Conservation (phyloP, 2,329 filamentous ascomycete species). For the Fusarium redolens region DNA sequence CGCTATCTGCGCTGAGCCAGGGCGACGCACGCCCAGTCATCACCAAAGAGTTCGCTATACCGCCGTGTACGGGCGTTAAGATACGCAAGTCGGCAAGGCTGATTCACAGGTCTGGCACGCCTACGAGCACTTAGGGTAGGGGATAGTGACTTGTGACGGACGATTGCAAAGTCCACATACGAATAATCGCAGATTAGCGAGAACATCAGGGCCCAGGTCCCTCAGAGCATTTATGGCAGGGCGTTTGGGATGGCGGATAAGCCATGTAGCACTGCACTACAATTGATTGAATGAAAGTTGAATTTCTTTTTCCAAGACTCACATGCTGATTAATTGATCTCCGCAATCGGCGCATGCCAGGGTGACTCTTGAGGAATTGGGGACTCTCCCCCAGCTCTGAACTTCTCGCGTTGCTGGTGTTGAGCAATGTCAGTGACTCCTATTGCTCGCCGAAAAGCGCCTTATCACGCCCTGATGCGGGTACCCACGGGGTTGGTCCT, state of each 20-base stretch:
- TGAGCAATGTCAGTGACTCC: not conserved
- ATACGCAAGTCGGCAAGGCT: conserved; percentile 31
- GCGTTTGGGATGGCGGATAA: conserved; percentile 30
- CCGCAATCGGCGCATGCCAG: not conserved
- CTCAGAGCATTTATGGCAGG: conserved; percentile 34
- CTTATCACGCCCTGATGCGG: conserved; percentile 20
- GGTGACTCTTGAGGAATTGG: conserved; percentile 7
- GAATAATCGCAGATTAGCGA: conserved; percentile 12
- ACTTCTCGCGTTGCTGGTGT: not conserved
- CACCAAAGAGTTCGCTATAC: conserved; percentile 1
- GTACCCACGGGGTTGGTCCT: conserved; percentile 19
- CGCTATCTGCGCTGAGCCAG: conserved; percentile 40
- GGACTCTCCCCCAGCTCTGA: not conserved
- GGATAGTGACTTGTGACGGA: conserved; percentile 22
- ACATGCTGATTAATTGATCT: not conserved
- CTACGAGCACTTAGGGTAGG: conserved; percentile 18
- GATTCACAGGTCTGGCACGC: conserved; percentile 13
- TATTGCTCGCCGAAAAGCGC: not conserved
- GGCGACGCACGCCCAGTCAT: conserved; percentile 24
- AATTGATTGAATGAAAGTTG: conserved; percentile 15
- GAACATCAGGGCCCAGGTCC: conserved; percentile 3
- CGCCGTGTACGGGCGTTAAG: conserved; percentile 18
- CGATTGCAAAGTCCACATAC: conserved; percentile 5
- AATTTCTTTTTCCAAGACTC: not conserved
- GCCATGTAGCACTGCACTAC: conserved; percentile 11